A percentile compares a stretch with the other conserved stretches of the same genome.
Evolutionary conservation across 208 protist species (phyloP).

Genomic region (Vickermania ingenoplastis): DNA sequence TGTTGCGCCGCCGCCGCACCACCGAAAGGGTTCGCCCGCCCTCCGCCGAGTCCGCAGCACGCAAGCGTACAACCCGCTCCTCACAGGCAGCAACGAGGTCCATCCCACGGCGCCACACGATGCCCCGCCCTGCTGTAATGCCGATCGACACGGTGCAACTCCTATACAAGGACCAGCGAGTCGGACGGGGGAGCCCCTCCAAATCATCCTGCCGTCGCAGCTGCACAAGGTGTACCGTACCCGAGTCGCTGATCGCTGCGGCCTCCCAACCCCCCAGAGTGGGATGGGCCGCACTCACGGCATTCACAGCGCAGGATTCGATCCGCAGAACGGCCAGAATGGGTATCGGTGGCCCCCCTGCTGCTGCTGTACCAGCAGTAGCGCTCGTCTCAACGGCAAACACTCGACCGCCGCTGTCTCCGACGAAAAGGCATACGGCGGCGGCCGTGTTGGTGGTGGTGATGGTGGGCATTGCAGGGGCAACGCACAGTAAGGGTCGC

Average conservation of each 20-base stretch:
- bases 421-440: too few relatives aligned
- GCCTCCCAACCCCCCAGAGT: constrained; percentile 10
- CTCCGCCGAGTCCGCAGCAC: background rate
- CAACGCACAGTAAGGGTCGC: too few relatives aligned
- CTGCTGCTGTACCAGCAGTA: too few relatives aligned
- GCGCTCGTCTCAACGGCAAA: too few relatives aligned
- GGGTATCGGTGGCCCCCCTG: too few relatives aligned
- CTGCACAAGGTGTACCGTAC: constrained; percentile 18
- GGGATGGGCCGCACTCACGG: background rate
- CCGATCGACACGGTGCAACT: constrained; percentile 17
- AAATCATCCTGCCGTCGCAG: background rate
- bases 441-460: too few relatives aligned
- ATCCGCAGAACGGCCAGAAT: background rate
- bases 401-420: too few relatives aligned
- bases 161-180: constrained; percentile 8
- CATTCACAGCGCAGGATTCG: constrained; percentile 3
- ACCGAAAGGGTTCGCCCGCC: background rate
- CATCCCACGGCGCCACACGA: constrained; percentile 13
- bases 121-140: constrained; percentile 42
- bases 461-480: too few relatives aligned
- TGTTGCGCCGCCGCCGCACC: constrained; percentile 17
- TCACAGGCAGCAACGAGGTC: constrained; percentile 5
- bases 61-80: constrained; percentile 1
- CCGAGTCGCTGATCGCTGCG: constrained; percentile 30
- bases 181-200: background rate